Conservation (phyloP, 106 monocot species). For the Allium cepa region DNA sequence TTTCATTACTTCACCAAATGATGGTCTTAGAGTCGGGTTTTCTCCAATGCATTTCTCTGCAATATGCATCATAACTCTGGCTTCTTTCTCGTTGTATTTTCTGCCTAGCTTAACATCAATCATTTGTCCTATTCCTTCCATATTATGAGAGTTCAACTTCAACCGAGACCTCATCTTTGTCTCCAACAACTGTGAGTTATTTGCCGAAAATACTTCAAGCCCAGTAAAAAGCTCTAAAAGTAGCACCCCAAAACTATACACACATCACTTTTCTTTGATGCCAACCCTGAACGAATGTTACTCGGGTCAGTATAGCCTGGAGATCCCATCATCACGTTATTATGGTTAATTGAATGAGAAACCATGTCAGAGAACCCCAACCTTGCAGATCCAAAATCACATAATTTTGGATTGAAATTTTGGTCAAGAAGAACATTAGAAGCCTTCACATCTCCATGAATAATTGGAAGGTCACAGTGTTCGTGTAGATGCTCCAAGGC, state of each 20-base stretch:
- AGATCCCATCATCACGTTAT: constrained; percentile 24
- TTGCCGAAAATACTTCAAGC: constrained; percentile 3
- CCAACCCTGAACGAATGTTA: constrained; percentile 37
- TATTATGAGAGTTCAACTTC: no score
- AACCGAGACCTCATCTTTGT: no score
- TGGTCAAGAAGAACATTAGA: constrained; percentile 66
- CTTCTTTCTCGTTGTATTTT: no score
- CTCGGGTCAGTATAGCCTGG: constrained; percentile 54
- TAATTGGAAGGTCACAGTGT: constrained; percentile 38
- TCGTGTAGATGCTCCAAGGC: constrained; percentile 67
- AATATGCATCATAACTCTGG: no score
- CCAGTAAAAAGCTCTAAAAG: constrained; percentile 62
- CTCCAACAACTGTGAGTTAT: background rate
- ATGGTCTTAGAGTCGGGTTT: no score
- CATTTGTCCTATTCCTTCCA: no score
- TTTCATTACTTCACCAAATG: no score
- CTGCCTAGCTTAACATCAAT: no score
- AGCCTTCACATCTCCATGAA: constrained; percentile 70
- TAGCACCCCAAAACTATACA: constrained; percentile 73
- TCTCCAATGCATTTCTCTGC: no score
- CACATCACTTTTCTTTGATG: constrained; percentile 67
- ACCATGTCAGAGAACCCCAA: constrained; percentile 57
- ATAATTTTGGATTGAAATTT: constrained; percentile 33
- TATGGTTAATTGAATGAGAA: background rate
- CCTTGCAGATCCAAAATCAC: constrained; percentile 69